Evolutionary conservation across 106 monocot species (phyloP), one percentile per base, ranked within the genome.

Genomic region (Iris macrosiphon): DNA sequence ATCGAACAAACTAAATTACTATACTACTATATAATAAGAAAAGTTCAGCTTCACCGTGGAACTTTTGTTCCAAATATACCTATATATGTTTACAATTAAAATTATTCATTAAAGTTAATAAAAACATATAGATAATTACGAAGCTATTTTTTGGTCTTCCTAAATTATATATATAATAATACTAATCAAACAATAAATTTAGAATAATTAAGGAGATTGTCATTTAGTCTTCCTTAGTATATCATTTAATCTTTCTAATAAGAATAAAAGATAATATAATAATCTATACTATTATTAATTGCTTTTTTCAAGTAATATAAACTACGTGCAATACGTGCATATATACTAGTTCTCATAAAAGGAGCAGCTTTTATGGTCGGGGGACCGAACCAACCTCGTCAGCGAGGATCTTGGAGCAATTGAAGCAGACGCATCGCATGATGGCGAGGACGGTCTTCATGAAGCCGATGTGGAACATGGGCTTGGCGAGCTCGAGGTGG

Each of bases 401-500:
- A 0, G 89, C 94, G 30, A 95, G 94, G 25, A 95, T 85, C 77
- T 82, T 96, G 47, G 95, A 96, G 74, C 95, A 96, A 55, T 90
- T 89, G 74, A 96, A 90, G 76, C 95, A 96, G 38, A 96, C 95
- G 29, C 89, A 96, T 0, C 95, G 79, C 95, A 89, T 90, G 34
- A 96, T 90, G 10, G 95, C 75, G 16, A 96, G 82, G 13, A 96
- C 95, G 12, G 95, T 96, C 86, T 90, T 96, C 60, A 96, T 60
- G 48, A 96, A 96, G 0, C 95, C 95, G 44, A 96, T 90, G 47
- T 96, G 95, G 56, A 65, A 96, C 95, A 96, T 96, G 20, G 95
- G 95, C 63, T 90, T 96, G n/a, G 89, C 95, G 15, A 96, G 95
- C 74, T 96, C 95, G 12, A 96, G 79, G 66, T 96, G 95, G 1